phyloP scores from a whole-genome alignment of 495 filamentous ascomycete genomes.

The Aspergillus indologenus region DNA sequence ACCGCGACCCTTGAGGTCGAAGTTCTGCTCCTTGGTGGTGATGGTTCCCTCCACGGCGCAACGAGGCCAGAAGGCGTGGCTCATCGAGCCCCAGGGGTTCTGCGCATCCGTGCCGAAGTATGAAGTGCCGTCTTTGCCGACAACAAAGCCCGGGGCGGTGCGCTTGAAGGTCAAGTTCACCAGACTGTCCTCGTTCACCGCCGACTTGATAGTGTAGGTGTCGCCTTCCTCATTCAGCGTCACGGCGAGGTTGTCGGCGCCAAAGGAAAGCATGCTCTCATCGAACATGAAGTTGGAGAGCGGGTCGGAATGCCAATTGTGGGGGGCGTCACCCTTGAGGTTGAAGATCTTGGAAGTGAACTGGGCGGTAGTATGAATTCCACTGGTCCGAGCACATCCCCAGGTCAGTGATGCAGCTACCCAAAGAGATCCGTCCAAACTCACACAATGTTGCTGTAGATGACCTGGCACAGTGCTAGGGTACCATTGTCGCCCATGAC shows the following conservation, averaged over 20 bases:
- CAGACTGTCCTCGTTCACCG: slow-evolving; percentile 67
- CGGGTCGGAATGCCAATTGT: slow-evolving; percentile 76
- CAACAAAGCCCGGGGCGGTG: slow-evolving; percentile 74
- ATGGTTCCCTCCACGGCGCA: slow-evolving; percentile 78
- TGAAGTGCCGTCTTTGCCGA: slow-evolving; percentile 81
- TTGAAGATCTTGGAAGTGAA: slow-evolving; percentile 91
- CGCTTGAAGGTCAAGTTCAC: slow-evolving; percentile 81
- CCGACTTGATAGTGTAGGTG: slow-evolving; percentile 80
- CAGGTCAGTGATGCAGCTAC: slow-evolving; percentile 1
- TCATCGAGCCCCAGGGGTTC: slow-evolving; percentile 89
- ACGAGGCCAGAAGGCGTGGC: slow-evolving; percentile 89
- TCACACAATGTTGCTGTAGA: slow-evolving; percentile 97
- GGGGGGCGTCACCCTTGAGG: slow-evolving; percentile 59
- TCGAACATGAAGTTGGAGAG: slow-evolving; percentile 78
- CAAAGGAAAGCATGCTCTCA: slow-evolving; percentile 75
- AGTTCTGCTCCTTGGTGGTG: slow-evolving; percentile 75
- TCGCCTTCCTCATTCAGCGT: slow-evolving; percentile 80
- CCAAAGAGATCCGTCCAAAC: slow-evolving; percentile 28
- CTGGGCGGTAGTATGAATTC: slow-evolving; percentile 84
- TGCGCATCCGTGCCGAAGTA: slow-evolving; percentile 79
- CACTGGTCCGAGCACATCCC: slow-evolving; percentile 47
- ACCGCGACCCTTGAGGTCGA: slow-evolving; percentile 76
- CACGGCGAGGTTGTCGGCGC: slow-evolving; percentile 76
- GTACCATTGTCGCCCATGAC: slow-evolving; percentile 74
- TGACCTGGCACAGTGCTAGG: slow-evolving; percentile 79